These are phyloP conservation scores for Clitocybe nebularis DNA, from an alignment of 1,284 basidiomycete species.

Conservation along the genomic window DNA sequence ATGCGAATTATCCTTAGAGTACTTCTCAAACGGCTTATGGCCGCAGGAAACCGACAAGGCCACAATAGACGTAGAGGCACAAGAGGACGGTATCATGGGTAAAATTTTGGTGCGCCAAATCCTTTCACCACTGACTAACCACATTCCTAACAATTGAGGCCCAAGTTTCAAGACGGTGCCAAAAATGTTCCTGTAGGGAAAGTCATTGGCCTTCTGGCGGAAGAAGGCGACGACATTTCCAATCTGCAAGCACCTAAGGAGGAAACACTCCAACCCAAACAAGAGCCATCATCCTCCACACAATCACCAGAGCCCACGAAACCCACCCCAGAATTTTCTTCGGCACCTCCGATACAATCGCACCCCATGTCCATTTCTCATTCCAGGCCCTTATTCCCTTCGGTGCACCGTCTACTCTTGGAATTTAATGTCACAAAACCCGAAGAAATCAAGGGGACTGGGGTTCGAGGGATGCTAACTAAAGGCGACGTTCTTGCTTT, in stretches of 20 bases:
- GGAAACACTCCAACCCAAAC: constrained; percentile 26
- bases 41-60: constrained; percentile 97
- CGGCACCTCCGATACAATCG: constrained; percentile 26
- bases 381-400: constrained; percentile 70
- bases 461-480: constrained; percentile 84
- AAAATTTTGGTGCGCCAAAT: constrained; percentile 78
- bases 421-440: constrained; percentile 55
- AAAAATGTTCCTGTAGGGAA: constrained; percentile 88
- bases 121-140: background rate
- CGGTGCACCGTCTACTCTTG: constrained; percentile 66
- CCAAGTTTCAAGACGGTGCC: constrained; percentile 77
- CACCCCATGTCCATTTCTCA: constrained; percentile 38
- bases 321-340: constrained; percentile 22
- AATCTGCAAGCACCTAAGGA: constrained; percentile 75
- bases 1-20: no score
- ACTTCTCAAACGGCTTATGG: no score
- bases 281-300: constrained; percentile 22
- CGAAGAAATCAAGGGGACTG: constrained; percentile 70
- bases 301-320: constrained; percentile 29
- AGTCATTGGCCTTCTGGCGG: constrained; percentile 89
- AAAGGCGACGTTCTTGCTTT: constrained; percentile 86
- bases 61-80: constrained; percentile 98
- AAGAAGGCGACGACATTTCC: constrained; percentile 94
- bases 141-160: constrained; percentile 6
- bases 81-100: constrained; percentile 91